Evolutionary conservation across 768 basidiomycete species (phyloP).

Genomic region (Lentinus tigrinus): DNA sequence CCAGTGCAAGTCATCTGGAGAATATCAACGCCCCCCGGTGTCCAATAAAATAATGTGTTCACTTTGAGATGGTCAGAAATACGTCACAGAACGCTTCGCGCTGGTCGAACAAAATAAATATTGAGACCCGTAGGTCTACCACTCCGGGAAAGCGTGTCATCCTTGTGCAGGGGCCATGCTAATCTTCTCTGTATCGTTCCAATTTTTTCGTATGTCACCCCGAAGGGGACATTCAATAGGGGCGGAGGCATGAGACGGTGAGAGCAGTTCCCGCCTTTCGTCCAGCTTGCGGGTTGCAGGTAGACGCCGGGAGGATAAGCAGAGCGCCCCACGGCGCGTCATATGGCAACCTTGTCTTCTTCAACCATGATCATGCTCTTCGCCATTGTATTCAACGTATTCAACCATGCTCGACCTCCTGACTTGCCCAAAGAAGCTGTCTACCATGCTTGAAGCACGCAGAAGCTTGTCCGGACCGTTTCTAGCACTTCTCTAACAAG

Average conservation of each 20-base stretch:
- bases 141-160: constrained; percentile 99
- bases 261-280: background rate
- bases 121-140: constrained; percentile 55
- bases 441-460: background rate
- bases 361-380: background rate
- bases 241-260: background rate
- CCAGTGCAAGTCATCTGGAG: no score
- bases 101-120: constrained; percentile 37
- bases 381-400: background rate
- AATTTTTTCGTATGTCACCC: constrained; percentile 98
- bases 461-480: background rate
- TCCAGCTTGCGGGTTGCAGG: background rate
- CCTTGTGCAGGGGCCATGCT: constrained; percentile 99
- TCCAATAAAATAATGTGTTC: no score
- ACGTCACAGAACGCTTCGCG: no score
- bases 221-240: constrained; percentile 63
- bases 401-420: no score
- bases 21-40: no score
- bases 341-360: background rate
- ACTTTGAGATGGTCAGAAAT: no score
- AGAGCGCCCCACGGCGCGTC: background rate
- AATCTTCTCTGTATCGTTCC: constrained; percentile 99
- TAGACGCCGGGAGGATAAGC: background rate
- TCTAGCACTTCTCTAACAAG: background rate
- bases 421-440: no score